Base-by-base conservation (phyloP, 78 protist species). In the Anaeramoeba ignava region DNA sequence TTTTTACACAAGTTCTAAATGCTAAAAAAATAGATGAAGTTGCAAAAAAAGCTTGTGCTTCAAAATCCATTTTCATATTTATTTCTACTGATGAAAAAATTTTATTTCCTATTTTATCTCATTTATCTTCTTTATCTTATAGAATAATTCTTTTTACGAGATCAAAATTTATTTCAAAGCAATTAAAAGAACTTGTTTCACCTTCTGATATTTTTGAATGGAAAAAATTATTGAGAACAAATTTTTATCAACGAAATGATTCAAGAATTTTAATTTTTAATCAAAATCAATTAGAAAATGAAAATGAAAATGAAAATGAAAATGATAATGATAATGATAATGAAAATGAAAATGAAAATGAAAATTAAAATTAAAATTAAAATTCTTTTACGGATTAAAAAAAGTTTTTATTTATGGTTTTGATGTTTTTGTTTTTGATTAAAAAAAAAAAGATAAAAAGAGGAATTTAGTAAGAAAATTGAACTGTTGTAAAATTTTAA, bases 311-410 rank as follows among this genome's bases (percentile, higher is more conserved):
- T 68, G 78, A n/a, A 68, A 68, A n/a, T 68, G 38, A 40, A 12
- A 80, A 80, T 3, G 38, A 3, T 39, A 38, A 3, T 79, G 73
- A 42, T 78, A n/a, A 79, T 33, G 78, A 87, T 83, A n/a, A n/a
- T n/a, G n/a, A n/a, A n/a, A n/a, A n/a, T n/a, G n/a, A n/a, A n/a
- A n/a, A n/a, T n/a, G n/a, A n/a, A n/a, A n/a, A n/a, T n/a, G n/a
- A n/a, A n/a, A n/a, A n/a, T n/a, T n/a, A n/a, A n/a, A n/a, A n/a
- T n/a, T n/a, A n/a, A n/a, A n/a, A n/a, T n/a, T n/a, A n/a, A n/a
- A n/a, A n/a, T n/a, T n/a, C n/a, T n/a, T n/a, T n/a, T n/a, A n/a
- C n/a, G n/a, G n/a, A n/a, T n/a, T n/a, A n/a, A n/a, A n/a, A n/a
- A n/a, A n/a, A n/a, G n/a, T n/a, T n/a, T n/a, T n/a, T n/a, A n/a